Conservation (phyloP, 352 stramenopile species). For the Elongisporangium undulatum region DNA sequence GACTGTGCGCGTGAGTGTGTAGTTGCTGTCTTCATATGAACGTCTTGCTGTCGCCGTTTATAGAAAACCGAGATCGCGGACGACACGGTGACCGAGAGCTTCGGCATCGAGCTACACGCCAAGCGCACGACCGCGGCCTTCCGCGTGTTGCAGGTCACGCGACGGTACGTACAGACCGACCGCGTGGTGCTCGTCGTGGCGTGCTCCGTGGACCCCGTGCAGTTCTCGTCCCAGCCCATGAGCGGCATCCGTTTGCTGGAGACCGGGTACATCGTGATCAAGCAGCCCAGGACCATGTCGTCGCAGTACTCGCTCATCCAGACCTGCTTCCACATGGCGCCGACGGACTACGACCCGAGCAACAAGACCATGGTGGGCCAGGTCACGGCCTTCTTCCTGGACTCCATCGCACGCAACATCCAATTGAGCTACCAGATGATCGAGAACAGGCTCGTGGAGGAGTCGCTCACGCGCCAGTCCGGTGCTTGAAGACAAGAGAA, state of each 20-base stretch:
- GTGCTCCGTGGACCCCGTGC: background rate
- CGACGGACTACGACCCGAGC: background rate
- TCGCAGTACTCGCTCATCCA: background rate
- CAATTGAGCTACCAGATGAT: constrained; percentile 5
- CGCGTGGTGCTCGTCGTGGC: constrained; percentile 4
- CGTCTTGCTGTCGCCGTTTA: background rate
- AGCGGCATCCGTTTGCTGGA: background rate
- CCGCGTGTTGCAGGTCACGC: constrained; percentile 5
- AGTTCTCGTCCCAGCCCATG: background rate
- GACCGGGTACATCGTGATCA: background rate
- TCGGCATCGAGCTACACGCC: constrained; percentile 6
- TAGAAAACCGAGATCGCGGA: background rate
- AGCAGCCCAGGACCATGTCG: background rate
- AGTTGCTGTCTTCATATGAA: constrained; percentile 3
- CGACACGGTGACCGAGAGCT: constrained; percentile 6
- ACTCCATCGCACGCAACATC: constrained; percentile 3
- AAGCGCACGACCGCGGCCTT: constrained; percentile 2
- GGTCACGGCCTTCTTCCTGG: constrained; percentile 2
- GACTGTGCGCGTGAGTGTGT: background rate
- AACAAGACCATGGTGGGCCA: no score
- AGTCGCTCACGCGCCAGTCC: background rate
- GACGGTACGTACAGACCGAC: background rate
- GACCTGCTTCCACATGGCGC: constrained; percentile 1
- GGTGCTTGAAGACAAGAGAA: background rate
- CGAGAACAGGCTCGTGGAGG: constrained; percentile 4